These are phyloP conservation scores for Anacardium occidentale DNA, from an alignment of 345 rosid genomes.

Conservation along the genomic window DNA sequence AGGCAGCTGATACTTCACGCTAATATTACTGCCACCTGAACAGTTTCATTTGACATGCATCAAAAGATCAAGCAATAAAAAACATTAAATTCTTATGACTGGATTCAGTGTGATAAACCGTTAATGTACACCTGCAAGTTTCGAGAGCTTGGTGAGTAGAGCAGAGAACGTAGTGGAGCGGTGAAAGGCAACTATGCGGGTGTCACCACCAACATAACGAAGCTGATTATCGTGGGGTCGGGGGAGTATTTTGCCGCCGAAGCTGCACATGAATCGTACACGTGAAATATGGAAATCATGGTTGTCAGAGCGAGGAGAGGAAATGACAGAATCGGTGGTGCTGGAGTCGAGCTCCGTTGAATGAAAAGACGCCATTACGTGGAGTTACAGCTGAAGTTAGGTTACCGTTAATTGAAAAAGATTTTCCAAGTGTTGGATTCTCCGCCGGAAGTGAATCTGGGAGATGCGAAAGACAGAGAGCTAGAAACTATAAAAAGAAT, in stretches of 20 bases:
- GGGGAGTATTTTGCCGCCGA: slow-evolving; percentile 93
- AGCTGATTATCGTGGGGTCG: slow-evolving; percentile 94
- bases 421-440: slow-evolving; percentile 1
- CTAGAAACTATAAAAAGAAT: neutral
- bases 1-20: slow-evolving; percentile 91
- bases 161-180: slow-evolving; percentile 63
- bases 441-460: neutral
- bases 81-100: neutral
- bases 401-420: neutral
- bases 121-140: slow-evolving; percentile 56
- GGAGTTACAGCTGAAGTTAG: neutral
- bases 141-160: slow-evolving; percentile 67
- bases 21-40: slow-evolving; percentile 57
- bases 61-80: neutral
- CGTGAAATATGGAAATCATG: slow-evolving; percentile 37
- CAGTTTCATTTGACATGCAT: neutral
- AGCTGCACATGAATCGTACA: slow-evolving; percentile 92
- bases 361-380: slow-evolving; percentile 53
- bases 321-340: slow-evolving; percentile 56
- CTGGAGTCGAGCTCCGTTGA: slow-evolving; percentile 62
- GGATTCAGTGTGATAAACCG: too few relatives aligned
- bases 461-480: neutral
- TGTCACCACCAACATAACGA: slow-evolving; percentile 94
- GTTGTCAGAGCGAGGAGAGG: slow-evolving; percentile 80
- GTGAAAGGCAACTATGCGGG: slow-evolving; percentile 79